These are phyloP conservation scores for Geotrichum citri-aurantii DNA, from an alignment of 1,139 yeast species.

Conservation along the genomic window DNA sequence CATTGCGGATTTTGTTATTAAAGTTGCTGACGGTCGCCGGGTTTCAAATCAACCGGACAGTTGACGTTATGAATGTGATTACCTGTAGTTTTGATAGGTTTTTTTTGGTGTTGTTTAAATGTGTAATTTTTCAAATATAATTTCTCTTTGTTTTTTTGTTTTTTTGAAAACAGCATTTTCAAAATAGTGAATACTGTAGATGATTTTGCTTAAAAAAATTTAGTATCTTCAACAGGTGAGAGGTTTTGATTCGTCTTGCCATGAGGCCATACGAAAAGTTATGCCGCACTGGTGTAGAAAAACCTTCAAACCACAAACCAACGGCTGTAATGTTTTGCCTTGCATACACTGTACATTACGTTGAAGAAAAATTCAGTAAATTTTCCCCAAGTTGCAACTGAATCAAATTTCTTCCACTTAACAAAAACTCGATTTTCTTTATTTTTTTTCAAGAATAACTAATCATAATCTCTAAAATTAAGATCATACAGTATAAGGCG, in stretches of 20 bases:
- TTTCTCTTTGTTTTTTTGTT: not conserved
- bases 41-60: not conserved
- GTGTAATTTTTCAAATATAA: not conserved
- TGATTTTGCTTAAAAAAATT: no score
- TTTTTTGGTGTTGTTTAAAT: no score
- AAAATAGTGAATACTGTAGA: no score
- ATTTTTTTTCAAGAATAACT: no score
- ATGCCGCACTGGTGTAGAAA: not conserved
- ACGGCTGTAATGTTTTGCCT: not conserved
- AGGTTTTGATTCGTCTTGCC: no score
- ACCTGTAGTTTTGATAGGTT: no score
- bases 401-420: not conserved
- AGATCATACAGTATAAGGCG: no score
- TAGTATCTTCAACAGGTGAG: no score
- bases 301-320: not conserved
- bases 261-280: not conserved
- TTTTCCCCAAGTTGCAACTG: not conserved
- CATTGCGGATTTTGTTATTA: conserved; percentile 33
- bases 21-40: conserved; percentile 11
- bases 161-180: no score
- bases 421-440: no score
- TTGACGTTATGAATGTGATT: not conserved
- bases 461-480: no score
- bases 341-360: no score
- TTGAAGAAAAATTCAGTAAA: not conserved